Evolutionary conservation across 2,329 filamentous ascomycete genomes (phyloP), one percentile per base, ranked within the genome.

Genomic region (Xylaria polymorpha): DNA sequence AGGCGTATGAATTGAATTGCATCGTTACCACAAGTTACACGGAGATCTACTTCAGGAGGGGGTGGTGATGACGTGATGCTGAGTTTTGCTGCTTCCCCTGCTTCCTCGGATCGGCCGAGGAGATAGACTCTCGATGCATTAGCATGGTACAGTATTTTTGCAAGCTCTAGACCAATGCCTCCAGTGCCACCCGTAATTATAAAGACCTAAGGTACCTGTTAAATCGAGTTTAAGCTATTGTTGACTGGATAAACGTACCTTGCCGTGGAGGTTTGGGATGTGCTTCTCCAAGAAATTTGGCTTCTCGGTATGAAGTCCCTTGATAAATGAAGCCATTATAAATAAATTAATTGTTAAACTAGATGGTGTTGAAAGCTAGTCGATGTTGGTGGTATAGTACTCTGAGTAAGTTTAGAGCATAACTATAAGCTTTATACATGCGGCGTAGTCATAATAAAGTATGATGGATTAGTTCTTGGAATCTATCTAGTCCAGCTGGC

Each of bases 91-190:
- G 41, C 18, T 6, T 44, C 41, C 18, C 41, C 41, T n/a, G 41
- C 41, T n/a, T 44, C 41, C 6, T 44, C 9, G 3, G 41, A 44
- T 44, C 41, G 41, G 14, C 41, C 6, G 18, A 44, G 18, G 41
- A 44, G 41, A 14, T 44, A 44, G 41, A 44, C 6, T 44, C 5
- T 44, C 41, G 18, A 44, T 44, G 18, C 41, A 44, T 44, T n/a
- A 6, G 58, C 25, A 48, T 35, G 32, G 43, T 61, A 50, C 14
- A 61, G 43, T 15, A 50, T 61, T n/a, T 61, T 61, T 20, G 43
- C 43, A 22, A 50, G 43, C 43, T 48, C 44, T 44, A 44, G 12
- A 6, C 41, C 41, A n/a, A 44, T 44, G 41, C 41, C 41, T 15
- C 41, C 18, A n/a, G 41, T 44, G 14, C 41, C 41, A 10, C 41